These are phyloP conservation scores for Colletotrichum tamarilloi DNA, from an alignment of 2,329 filamentous ascomycete species.

Conservation along the genomic window DNA sequence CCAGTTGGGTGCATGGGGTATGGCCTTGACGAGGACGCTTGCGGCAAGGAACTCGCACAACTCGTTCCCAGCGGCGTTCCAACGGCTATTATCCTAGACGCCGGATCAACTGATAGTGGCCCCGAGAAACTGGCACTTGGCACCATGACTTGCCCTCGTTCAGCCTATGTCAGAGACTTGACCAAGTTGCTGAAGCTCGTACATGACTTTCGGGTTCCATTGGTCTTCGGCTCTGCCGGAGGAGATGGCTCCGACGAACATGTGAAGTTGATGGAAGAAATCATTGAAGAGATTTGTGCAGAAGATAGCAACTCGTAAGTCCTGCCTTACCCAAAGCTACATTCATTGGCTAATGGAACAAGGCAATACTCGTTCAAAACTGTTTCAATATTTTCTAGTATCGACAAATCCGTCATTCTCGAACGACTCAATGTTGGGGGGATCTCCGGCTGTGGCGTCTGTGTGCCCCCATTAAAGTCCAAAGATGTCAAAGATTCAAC, in stretches of 20 bases:
- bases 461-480: conserved; percentile 52
- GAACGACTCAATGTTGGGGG: conserved; percentile 43
- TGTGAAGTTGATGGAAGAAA: conserved; percentile 51
- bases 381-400: conserved; percentile 51
- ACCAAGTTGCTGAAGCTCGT: conserved; percentile 49
- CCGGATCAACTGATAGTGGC: conserved; percentile 49
- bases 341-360: background rate
- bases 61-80: conserved; percentile 44
- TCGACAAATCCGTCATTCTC: conserved; percentile 47
- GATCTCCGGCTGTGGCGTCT: conserved; percentile 51
- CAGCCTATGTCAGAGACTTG: conserved; percentile 55
- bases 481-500: conserved; percentile 50
- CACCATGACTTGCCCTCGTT: conserved; percentile 50
- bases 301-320: conserved; percentile 37
- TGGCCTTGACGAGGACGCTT: conserved; percentile 52
- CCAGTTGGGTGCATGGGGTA: conserved; percentile 63
- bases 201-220: conserved; percentile 46
- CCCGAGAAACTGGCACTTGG: conserved; percentile 55
- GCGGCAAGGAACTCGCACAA: conserved; percentile 37
- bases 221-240: conserved; percentile 58
- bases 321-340: background rate
- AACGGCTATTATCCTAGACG: conserved; percentile 49
- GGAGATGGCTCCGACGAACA: conserved; percentile 60
- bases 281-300: conserved; percentile 49
- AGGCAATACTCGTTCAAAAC: conserved; percentile 42